Percentiles rank a stretch among this genome's conserved stretches.
These are phyloP conservation scores for Moricandia arvensis DNA, from an alignment of 345 rosid species.

Conservation along the genomic window DNA sequence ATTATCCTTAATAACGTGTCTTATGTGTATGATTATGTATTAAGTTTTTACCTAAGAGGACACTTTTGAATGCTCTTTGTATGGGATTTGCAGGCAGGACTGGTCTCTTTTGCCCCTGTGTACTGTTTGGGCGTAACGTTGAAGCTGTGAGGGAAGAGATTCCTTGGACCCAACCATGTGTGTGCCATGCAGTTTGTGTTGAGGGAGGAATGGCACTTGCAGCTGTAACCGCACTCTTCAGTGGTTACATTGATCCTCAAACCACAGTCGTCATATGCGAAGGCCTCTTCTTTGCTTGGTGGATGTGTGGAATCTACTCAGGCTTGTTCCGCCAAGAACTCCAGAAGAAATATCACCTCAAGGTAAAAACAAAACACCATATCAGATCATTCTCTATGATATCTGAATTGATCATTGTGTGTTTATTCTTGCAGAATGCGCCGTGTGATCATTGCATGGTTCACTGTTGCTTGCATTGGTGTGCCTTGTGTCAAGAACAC, in stretches of 20 bases:
- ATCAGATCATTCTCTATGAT: background rate
- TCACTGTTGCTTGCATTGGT: slow-evolving; percentile 87
- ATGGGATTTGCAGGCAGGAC: slow-evolving; percentile 53
- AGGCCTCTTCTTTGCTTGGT: slow-evolving; percentile 78
- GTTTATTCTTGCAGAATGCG: slow-evolving; percentile 49
- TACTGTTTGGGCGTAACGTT: slow-evolving; percentile 72
- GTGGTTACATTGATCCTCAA: slow-evolving; percentile 72
- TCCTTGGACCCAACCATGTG: slow-evolving; percentile 76
- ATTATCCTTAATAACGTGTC: slow-evolving; percentile 15
- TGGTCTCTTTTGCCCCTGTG: slow-evolving; percentile 79
- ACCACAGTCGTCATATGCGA: slow-evolving; percentile 75
- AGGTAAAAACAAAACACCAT: slow-evolving; percentile 42
- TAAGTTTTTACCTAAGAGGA: background rate
- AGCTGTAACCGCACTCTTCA: slow-evolving; percentile 57
- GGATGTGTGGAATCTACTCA: slow-evolving; percentile 85
- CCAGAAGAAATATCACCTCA: slow-evolving; percentile 89
- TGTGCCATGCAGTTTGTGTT: slow-evolving; percentile 77
- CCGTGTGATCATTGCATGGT: slow-evolving; percentile 85
- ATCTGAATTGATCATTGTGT: slow-evolving; percentile 4
- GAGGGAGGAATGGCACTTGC: slow-evolving; percentile 88
- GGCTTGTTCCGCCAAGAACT: slow-evolving; percentile 73
- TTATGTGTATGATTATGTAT: too few species aligned
- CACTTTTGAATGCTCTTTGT: background rate
- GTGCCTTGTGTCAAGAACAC: slow-evolving; percentile 92
- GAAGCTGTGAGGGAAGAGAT: slow-evolving; percentile 68